Conservation (phyloP, 1,284 basidiomycete species). For the Melampsora americana region DNA sequence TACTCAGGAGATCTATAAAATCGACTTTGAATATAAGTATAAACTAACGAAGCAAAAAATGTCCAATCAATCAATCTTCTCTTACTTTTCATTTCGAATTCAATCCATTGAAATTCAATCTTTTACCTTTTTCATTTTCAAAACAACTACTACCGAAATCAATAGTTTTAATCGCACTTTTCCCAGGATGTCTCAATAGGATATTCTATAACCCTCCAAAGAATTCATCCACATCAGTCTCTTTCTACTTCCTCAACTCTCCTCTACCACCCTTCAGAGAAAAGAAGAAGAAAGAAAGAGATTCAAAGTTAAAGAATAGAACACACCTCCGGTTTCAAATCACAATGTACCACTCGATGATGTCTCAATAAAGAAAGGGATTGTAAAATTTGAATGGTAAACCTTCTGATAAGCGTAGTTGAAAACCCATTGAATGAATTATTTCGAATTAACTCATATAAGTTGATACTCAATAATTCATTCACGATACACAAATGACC, state of each 20-base stretch:
- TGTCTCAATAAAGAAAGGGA: constrained; percentile 89
- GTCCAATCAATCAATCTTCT: not conserved
- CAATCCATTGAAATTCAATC: too few relatives aligned
- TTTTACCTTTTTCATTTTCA: constrained; percentile 95
- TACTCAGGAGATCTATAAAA: constrained; percentile 90
- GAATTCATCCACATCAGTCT: not conserved
- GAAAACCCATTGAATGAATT: constrained; percentile 97
- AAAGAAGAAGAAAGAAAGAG: not conserved
- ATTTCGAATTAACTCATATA: constrained; percentile 98
- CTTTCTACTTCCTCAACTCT: too few relatives aligned
- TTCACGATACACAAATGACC: constrained; percentile 97
- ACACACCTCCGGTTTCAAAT: constrained; percentile 91
- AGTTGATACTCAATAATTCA: constrained; percentile 94
- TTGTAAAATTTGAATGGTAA: constrained; percentile 90
- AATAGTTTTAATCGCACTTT: constrained; percentile 96
- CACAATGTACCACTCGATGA: constrained; percentile 98
- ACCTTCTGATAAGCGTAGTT: constrained; percentile 86
- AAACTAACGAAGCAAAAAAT: constrained; percentile 62
- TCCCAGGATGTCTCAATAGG: constrained; percentile 84
- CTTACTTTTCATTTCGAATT: too few relatives aligned
- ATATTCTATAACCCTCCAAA: constrained; percentile 68
- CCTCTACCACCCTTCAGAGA: too few relatives aligned
- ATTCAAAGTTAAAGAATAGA: not conserved
- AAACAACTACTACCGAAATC: constrained; percentile 99
- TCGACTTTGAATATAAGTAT: constrained; percentile 93